Base-by-base conservation (phyloP, 129 eudicot genomes). In the Arctium lappa region DNA sequence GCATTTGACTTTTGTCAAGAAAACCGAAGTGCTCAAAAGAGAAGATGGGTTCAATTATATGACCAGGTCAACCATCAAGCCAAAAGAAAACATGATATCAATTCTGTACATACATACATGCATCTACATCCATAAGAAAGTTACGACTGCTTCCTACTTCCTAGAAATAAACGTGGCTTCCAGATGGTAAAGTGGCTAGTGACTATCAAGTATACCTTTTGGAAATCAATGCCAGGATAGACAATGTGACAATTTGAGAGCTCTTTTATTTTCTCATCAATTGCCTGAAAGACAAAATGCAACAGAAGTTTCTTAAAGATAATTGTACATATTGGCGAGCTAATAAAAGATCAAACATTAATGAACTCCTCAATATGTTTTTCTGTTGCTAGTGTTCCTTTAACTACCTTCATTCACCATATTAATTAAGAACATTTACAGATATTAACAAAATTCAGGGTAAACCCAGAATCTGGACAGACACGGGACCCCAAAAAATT, bases 231-330 rank as follows among this genome's bases (percentile, higher is more conserved):
- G 72, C 97, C 97, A 66, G 86, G 73, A 82, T 95, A 89, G 85
- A 95, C 90, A 85, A 89, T 88, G 86, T 95, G 99, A 89, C 99
- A 95, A 76, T 91, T 91, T 79, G 99, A 95, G 73, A 95, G 92
- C 88, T 91, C 99, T 74, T 87, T 88, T 76, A 95, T 93, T 86
- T 95, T 95, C 82, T 93, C 99, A 91, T 95, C 99, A 77, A 95
- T 95, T 66, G 98, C 99, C 99, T 95, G 82, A 80, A 83, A 80
- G 65, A 42, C 72, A 76, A 48, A 86, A 75, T 27, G 12, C 37
- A 76, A 76, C 36, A 15, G 53, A 46, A 5, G 33, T 53, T 27
- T 48, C 11, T 74, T 73, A 30, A 73, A 30, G 11, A 71, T 42
- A 46, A 85, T 32, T 36, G 63, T 77, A 84, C 36, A 50, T 10